Evolutionary conservation across 1,284 basidiomycete species (phyloP), one percentile per base, ranked within the genome.

Genomic region (Leccinum griseonigrum): DNA sequence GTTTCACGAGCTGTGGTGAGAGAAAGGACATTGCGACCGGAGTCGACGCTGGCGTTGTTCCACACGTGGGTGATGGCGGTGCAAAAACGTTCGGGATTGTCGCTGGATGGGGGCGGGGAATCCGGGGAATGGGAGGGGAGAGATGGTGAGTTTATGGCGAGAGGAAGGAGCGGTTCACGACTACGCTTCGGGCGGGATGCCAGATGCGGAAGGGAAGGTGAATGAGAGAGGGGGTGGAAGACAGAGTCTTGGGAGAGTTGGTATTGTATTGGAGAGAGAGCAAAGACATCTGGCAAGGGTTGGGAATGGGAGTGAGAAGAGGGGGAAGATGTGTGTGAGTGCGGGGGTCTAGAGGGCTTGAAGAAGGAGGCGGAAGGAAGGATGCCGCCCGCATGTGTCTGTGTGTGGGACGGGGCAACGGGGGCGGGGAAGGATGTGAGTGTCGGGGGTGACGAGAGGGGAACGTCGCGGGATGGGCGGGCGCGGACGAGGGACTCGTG

Each of bases 331-430:
- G 76, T 75, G 34, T 72, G 75, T 34, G 78, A 74, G 69, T 79
- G 65, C 56, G 77, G 54, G 79, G 79, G 89, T 57, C 85, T 79
- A 10, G 84, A 83, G 4, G 90, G 88, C 31, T 81, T 83, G 69
- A 91, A 92, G 76, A 92, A 91, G 6, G 86, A 86, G 10, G 87
- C 83, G 18, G 90, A 84, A 28, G 90, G 89, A 59, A 86, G 84
- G 22, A 91, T 87, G 31, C 89, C 90, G 51, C 85, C 84, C 16
- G 86, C 85, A 73, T 91, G 87, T 0, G 88, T 87, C 3, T 81
- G 22, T 29, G 70, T 62, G 48, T 67, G 70, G 26, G 51, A 52
- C 26, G 51, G 52, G 52, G 79, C 29, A 48, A 60, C 43, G 26
- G 67, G 58, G 18, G 64, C 18, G 54, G 65, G 63, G 57, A 75